These are phyloP conservation scores for Dictyostelium brefeldianum DNA, from an alignment of 78 protist species.

Conservation along the genomic window DNA sequence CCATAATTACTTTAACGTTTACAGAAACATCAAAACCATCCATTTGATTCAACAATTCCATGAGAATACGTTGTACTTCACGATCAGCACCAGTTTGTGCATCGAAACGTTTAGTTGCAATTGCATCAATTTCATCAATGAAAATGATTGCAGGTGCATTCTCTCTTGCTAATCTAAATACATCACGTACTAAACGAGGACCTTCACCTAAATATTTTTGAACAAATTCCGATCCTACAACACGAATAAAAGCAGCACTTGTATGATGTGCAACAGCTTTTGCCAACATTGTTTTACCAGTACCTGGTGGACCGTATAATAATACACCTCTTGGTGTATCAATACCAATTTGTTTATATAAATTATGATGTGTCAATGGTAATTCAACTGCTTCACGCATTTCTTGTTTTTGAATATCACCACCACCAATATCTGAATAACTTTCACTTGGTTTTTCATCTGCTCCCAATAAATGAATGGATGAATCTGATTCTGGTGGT, in stretches of 20 bases:
- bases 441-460: constrained; percentile 89
- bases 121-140: constrained; percentile 98
- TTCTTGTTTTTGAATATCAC: constrained; percentile 99
- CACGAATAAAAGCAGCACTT: constrained; percentile 97
- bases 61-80: constrained; percentile 99
- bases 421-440: constrained; percentile 98
- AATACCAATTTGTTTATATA: constrained; percentile 98
- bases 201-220: constrained; percentile 99
- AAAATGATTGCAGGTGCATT: constrained; percentile 99
- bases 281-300: constrained; percentile 97
- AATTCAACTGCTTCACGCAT: constrained; percentile 99
- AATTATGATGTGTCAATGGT: constrained; percentile 98
- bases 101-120: constrained; percentile 99
- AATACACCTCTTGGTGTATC: constrained; percentile 99
- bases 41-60: constrained; percentile 99
- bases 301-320: constrained; percentile 99
- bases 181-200: constrained; percentile 99
- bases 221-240: constrained; percentile 99
- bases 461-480: constrained; percentile 92
- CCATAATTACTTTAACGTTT: constrained; percentile 99
- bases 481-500: constrained; percentile 99
- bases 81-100: constrained; percentile 99
- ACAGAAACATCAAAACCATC: constrained; percentile 99
- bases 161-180: constrained; percentile 98
- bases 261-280: constrained; percentile 99